Base-by-base conservation (phyloP, 345 rosid species). In the Erysimum cheiranthoides region DNA sequence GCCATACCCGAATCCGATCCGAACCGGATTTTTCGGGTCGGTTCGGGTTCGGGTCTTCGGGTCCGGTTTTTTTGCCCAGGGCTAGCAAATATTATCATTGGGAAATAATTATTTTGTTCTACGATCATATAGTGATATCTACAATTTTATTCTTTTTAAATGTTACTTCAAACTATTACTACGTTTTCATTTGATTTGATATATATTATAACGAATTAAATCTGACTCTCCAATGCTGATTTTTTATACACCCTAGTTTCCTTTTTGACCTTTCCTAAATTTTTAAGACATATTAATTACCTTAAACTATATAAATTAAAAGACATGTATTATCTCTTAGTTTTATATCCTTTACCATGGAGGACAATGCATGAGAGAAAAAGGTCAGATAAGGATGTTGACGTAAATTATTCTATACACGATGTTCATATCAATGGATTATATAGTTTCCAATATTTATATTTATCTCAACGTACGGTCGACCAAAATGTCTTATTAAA, bases 381-480 rank as follows among this genome's bases (percentile, higher is more conserved):
- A 45, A 35, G 3, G 12, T 12, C 35, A 66, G 28, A 49, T 18
- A 16, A 6, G 2, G 21, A 53, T 27, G 73, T 30, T 16, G 30
- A 42, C 10, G 39, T 68, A 28, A 12, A 38, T 25, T 12, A 68
- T 6, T 5, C 17, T 6, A 18, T 27, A 21, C 50, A 40, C 18
- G 11, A 12, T 11, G 14, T 7, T 28, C 30, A 66, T 32, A 18
- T 10, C 3, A 16, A 18, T 32, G 27, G 45, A 66, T 50, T 21
- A 35, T 52, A 25, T 68, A 52, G n/a, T 14, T 35, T 51, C 49
- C 60, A 51, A 31, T 25, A 50, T 21, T n/a, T n/a, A n/a, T 7
- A 49, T 61, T 11, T 6, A 50, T 49, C 28, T 34, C 36, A 67
- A 67, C n/a, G n/a, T n/a, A n/a, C 8, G 35, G 25, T 50, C 61